These are phyloP conservation scores for Curvularia lunata DNA, from an alignment of 2,329 filamentous ascomycete species.

Conservation along the genomic window DNA sequence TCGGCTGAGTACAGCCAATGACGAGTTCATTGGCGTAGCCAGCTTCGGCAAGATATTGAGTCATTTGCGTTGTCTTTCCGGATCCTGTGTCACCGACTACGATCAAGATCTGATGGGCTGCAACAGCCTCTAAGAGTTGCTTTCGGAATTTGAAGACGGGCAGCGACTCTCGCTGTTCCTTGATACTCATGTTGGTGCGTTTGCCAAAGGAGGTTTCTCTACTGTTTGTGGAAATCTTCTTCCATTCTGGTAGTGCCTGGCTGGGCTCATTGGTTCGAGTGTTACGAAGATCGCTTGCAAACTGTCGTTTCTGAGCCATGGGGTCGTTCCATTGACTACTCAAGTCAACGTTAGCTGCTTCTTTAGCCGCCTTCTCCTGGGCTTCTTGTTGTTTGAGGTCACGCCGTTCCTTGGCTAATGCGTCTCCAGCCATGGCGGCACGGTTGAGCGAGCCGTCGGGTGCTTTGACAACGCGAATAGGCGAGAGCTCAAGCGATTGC, in stretches of 20 bases:
- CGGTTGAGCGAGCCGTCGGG: slow-evolving; percentile 98
- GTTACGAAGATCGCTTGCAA: slow-evolving; percentile 83
- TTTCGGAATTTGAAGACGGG: slow-evolving; percentile 89
- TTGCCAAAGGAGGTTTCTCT: slow-evolving; percentile 84
- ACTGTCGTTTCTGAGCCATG: slow-evolving; percentile 88
- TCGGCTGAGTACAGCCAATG: slow-evolving; percentile 95
- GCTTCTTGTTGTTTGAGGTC: slow-evolving; percentile 88
- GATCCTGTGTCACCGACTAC: slow-evolving; percentile 97
- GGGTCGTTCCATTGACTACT: slow-evolving; percentile 95
- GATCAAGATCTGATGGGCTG: slow-evolving; percentile 88
- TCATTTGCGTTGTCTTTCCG: slow-evolving; percentile 95
- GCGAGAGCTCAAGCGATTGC: slow-evolving; percentile 90
- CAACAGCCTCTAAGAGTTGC: slow-evolving; percentile 85
- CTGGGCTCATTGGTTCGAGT: slow-evolving; percentile 64
- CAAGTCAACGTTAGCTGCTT: slow-evolving; percentile 79
- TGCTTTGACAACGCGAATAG: slow-evolving; percentile 95
- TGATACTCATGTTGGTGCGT: slow-evolving; percentile 88
- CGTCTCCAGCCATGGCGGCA: slow-evolving; percentile 91
- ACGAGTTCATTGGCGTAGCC: slow-evolving; percentile 87
- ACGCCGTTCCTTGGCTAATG: slow-evolving; percentile 85
- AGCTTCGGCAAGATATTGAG: slow-evolving; percentile 91
- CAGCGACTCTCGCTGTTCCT: slow-evolving; percentile 87
- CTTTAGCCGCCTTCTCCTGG: slow-evolving; percentile 76
- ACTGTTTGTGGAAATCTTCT: slow-evolving; percentile 77
- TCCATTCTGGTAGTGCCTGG: slow-evolving; percentile 89